phyloP scores from a whole-genome alignment of 305 asterid genomes.

The Rubia balearica region DNA sequence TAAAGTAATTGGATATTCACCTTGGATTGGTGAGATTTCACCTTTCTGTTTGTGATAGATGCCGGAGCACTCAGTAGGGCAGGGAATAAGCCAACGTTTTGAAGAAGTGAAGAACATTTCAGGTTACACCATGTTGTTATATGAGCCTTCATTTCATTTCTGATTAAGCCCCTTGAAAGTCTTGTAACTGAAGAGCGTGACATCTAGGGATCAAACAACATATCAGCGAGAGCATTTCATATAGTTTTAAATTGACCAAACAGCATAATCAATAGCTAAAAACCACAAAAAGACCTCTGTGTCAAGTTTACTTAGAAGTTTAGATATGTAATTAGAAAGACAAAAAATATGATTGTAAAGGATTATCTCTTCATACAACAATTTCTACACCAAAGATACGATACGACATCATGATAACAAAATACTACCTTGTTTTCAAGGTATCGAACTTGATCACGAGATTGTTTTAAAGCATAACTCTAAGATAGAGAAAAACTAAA shows the following conservation, averaged over 20 bases:
- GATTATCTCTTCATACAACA: neutral
- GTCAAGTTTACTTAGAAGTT: neutral
- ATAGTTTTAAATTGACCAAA: neutral
- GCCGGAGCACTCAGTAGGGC: too few relatives aligned
- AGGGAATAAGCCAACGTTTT: too few relatives aligned
- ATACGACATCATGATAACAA: constrained; percentile 1
- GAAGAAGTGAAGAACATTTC: too few relatives aligned
- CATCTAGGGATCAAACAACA: constrained; percentile 13
- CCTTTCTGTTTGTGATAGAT: too few relatives aligned
- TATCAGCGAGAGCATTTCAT: neutral
- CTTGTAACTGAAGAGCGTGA: too few relatives aligned
- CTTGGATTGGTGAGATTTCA: too few relatives aligned
- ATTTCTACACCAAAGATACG: neutral
- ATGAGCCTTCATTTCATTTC: too few relatives aligned
- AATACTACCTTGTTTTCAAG: constrained; percentile 70
- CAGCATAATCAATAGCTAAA: neutral
- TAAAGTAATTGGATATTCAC: too few relatives aligned
- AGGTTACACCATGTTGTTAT: too few relatives aligned
- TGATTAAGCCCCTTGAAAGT: too few relatives aligned
- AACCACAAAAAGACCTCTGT: neutral
- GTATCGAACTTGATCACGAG: constrained; percentile 67
- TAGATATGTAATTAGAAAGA: neutral
- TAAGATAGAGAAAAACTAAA: constrained; percentile 27
- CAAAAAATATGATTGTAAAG: neutral
- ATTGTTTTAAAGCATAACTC: constrained; percentile 73